These are phyloP conservation scores for Rosa lucieae DNA, from an alignment of 306 rosid species.

Conservation along the genomic window DNA sequence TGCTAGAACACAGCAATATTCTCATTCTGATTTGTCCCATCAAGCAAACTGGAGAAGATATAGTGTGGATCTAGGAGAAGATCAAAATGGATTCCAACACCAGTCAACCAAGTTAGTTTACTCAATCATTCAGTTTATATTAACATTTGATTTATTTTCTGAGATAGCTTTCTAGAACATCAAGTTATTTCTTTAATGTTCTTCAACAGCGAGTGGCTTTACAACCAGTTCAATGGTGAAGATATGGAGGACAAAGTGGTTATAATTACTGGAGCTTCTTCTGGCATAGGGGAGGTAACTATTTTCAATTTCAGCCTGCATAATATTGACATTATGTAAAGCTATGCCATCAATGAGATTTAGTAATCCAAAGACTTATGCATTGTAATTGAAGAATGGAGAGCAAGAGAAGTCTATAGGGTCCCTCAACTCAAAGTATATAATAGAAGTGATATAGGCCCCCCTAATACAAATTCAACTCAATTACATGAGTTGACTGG, in stretches of 20 bases:
- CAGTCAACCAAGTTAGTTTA: no score
- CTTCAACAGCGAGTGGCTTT: slow-evolving; percentile 85
- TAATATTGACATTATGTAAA: neutral
- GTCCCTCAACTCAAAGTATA: neutral
- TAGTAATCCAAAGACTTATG: neutral
- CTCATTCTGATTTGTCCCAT: no score
- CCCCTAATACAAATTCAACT: neutral
- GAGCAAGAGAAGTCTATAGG: neutral
- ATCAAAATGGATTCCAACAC: no score
- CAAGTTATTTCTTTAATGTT: no score
- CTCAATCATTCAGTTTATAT: no score
- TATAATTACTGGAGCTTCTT: slow-evolving; percentile 92
- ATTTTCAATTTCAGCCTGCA: neutral
- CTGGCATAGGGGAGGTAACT: slow-evolving; percentile 85
- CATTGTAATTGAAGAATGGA: neutral
- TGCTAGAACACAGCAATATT: no score
- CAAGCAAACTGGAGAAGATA: no score
- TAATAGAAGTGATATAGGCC: neutral
- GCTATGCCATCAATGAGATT: neutral
- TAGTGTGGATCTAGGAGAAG: no score
- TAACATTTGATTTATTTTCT: no score
- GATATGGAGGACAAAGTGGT: slow-evolving; percentile 69
- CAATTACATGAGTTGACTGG: neutral
- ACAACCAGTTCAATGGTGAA: slow-evolving; percentile 35
- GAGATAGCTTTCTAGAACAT: no score